phyloP scores from a whole-genome alignment of 495 filamentous ascomycete genomes.

The Cercophora sp. region DNA sequence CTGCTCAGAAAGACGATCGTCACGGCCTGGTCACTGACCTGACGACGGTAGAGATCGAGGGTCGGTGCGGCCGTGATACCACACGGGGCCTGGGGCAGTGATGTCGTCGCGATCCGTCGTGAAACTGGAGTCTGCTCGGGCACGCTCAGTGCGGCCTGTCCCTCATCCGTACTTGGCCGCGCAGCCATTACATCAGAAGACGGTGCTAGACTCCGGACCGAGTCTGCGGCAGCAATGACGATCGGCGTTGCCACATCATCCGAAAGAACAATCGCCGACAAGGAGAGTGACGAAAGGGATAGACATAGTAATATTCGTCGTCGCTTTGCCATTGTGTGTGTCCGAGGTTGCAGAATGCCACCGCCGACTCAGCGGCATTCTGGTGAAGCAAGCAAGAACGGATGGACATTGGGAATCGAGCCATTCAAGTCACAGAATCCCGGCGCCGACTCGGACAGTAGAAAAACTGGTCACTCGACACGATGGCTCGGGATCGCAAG shows the following conservation, averaged over 20 bases:
- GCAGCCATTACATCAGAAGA: no score
- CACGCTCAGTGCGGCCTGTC: background rate
- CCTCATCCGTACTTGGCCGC: no score
- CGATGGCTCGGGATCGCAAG: background rate
- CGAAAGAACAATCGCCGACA: background rate
- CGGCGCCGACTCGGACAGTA: background rate
- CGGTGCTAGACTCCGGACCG: background rate
- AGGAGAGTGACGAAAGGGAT: background rate
- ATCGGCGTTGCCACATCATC: background rate
- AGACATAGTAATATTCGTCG: background rate
- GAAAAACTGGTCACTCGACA: background rate
- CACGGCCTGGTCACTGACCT: constrained; percentile 4
- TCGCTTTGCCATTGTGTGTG: constrained; percentile 4
- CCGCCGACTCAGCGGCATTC: constrained; percentile 5
- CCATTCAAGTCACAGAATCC: no score
- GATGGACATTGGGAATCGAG: background rate
- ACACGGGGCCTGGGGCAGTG: constrained; percentile 1
- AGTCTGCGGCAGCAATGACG: background rate
- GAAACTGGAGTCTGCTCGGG: background rate
- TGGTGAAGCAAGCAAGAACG: background rate
- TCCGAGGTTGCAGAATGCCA: background rate
- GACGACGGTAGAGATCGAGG: background rate
- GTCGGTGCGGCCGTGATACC: background rate
- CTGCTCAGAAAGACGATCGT: constrained; percentile 19
- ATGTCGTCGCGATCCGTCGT: background rate